These are phyloP conservation scores for Talaromyces albobiverticillius DNA, from an alignment of 2,329 filamentous ascomycete species.

Conservation along the genomic window DNA sequence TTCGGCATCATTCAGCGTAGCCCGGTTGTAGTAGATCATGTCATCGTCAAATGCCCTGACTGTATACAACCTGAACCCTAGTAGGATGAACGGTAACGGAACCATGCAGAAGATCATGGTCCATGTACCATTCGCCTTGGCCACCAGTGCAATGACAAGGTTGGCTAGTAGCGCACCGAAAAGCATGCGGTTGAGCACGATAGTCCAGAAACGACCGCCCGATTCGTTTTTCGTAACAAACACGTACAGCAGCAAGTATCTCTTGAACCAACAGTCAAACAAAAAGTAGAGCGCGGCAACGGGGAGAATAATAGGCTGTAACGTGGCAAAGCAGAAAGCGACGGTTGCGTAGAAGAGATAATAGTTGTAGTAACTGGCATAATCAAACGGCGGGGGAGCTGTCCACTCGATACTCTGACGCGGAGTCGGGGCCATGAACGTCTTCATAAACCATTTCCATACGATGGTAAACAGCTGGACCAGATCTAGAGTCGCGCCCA, in stretches of 20 bases:
- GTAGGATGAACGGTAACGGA: constrained; percentile 73
- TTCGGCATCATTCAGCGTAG: constrained; percentile 55
- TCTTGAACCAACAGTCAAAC: constrained; percentile 86
- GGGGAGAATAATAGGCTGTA: constrained; percentile 84
- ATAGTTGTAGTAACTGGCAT: constrained; percentile 96
- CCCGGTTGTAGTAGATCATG: constrained; percentile 75
- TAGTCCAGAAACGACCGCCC: constrained; percentile 87
- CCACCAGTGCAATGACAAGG: constrained; percentile 70
- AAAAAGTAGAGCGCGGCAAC: constrained; percentile 86
- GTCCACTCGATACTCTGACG: constrained; percentile 89
- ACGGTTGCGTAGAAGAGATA: constrained; percentile 94
- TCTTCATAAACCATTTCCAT: constrained; percentile 81
- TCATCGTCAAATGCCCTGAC: constrained; percentile 70
- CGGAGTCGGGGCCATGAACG: constrained; percentile 82
- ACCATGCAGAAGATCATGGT: constrained; percentile 66
- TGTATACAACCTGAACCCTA: constrained; percentile 87
- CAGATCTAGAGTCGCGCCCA: constrained; percentile 92
- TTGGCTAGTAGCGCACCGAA: constrained; percentile 79
- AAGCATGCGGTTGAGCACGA: constrained; percentile 87
- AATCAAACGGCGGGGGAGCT: constrained; percentile 88
- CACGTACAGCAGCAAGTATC: constrained; percentile 90
- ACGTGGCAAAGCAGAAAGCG: constrained; percentile 74
- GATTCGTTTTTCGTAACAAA: constrained; percentile 97
- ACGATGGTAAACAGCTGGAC: constrained; percentile 79
- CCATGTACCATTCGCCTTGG: constrained; percentile 66